A percentile compares a stretch with the other conserved stretches of the same genome.
phyloP scores from a whole-genome alignment of 2,329 filamentous ascomycete species.

The Fusarium sp. region DNA sequence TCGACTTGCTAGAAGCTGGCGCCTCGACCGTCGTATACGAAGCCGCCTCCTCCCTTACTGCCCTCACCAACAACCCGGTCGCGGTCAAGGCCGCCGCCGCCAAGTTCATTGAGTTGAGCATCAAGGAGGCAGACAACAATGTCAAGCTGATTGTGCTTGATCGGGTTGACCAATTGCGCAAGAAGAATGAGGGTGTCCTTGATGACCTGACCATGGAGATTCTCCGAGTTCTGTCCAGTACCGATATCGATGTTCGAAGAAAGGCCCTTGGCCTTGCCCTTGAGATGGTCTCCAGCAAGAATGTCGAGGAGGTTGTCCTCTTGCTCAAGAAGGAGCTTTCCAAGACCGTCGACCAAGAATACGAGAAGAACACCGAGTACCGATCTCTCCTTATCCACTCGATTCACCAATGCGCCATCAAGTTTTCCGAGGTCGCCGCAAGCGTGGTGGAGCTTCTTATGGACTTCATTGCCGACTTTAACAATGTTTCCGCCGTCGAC shows the following conservation, averaged over 20 bases:
- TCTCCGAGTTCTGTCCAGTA: constrained; percentile 90
- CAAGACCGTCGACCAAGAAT: constrained; percentile 98
- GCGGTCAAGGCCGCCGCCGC: constrained; percentile 95
- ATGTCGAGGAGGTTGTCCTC: constrained; percentile 96
- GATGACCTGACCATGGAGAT: constrained; percentile 98
- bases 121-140: constrained; percentile 98
- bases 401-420: constrained; percentile 98
- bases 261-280: constrained; percentile 91
- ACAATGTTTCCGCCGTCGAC: constrained; percentile 95
- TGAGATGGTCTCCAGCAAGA: constrained; percentile 99
- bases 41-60: constrained; percentile 92
- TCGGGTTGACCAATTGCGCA: constrained; percentile 86
- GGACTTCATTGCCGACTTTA: constrained; percentile 99
- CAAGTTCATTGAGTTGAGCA: constrained; percentile 96
- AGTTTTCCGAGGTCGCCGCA: constrained; percentile 96
- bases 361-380: constrained; percentile 98
- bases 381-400: constrained; percentile 94
- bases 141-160: constrained; percentile 98
- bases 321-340: constrained; percentile 96
- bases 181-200: constrained; percentile 89
- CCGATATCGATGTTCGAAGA: constrained; percentile 93
- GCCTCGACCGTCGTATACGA: constrained; percentile 97
- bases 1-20: constrained; percentile 92
- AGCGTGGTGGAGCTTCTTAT: constrained; percentile 97
- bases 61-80: constrained; percentile 94